Evolutionary conservation across 441 rosid genomes (phyloP), one percentile per base, ranked within the genome.

Genomic region (Erodium texanum): DNA sequence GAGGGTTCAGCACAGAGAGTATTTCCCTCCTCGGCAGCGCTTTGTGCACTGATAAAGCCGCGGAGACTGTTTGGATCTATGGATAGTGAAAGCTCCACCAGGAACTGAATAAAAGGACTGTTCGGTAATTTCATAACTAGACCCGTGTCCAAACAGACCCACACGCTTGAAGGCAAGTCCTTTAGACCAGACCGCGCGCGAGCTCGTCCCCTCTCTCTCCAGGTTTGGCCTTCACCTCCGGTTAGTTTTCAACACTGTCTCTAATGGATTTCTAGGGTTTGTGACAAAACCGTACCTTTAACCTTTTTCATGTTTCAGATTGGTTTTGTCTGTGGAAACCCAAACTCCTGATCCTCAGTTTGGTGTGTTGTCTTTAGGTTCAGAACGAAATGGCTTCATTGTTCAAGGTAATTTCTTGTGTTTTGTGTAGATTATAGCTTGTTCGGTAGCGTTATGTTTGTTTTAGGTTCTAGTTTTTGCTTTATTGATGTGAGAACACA

Each of bases 381-480:
- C 14, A 2, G 48, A 36, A 48, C 2, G 27, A 64, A 38, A 92
- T 92, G 97, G 97, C 96, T 79, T 86, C 86, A 19, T 81, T 92
- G 68, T 92, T 92, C 83, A 92, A 92, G 96, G 98, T 88, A 77
- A 66, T 45, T 43, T 29, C 15, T 64, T 61, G 3, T 10, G n/a
- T 64, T 58, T 29, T 34, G 10, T 54, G 0, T 32, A 12, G 1
- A 20, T 29, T 32, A 34, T 27, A 7, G 6, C 50, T 54, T 6
- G 23, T 19, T 54, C 24, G 10, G 19, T 6, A 7, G 20, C 19
- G 7, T 18, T 54, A 6, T 34, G 9, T 10, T 54, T 54, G 23
- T 54, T 54, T 18, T 45, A 45, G 15, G 52, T 14, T 45, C 52
- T 3, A 10, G 52, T 7, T 45, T 45, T 45, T 45, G 52, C 52